phyloP scores from a whole-genome alignment of 2,329 filamentous ascomycete species.

The Aspergillus sp. region DNA sequence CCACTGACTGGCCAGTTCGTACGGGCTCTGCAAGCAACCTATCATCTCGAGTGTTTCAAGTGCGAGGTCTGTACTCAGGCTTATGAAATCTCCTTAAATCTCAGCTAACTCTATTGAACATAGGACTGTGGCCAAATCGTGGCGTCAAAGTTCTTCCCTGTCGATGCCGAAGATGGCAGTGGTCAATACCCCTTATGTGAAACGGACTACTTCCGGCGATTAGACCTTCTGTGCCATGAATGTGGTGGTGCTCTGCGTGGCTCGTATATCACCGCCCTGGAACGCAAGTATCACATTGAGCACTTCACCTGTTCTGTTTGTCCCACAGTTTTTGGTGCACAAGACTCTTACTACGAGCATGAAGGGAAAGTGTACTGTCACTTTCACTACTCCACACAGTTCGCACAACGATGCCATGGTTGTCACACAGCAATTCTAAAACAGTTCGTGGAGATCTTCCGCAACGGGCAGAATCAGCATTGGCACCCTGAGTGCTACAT shows the following conservation, averaged over 20 bases:
- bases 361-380: conserved; percentile 96
- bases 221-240: conserved; percentile 86
- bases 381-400: conserved; percentile 97
- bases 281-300: conserved; percentile 98
- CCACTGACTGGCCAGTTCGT: conserved; percentile 93
- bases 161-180: conserved; percentile 82
- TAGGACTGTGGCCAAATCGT: conserved; percentile 97
- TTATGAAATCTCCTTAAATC: conserved; percentile 5
- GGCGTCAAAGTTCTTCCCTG: conserved; percentile 97
- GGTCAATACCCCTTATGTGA: conserved; percentile 92
- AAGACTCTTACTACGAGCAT: conserved; percentile 99
- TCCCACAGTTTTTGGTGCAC: conserved; percentile 94
- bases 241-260: conserved; percentile 91
- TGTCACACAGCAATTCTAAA: conserved; percentile 97
- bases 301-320: conserved; percentile 98
- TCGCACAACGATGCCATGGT: conserved; percentile 93
- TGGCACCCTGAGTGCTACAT: conserved; percentile 99
- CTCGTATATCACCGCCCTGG: conserved; percentile 96
- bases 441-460: conserved; percentile 98
- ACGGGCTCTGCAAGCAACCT: conserved; percentile 87
- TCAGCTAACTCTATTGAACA: conserved; percentile 23
- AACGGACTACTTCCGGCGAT: conserved; percentile 92
- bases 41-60: conserved; percentile 96
- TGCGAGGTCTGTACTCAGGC: conserved; percentile 70
- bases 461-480: conserved; percentile 96